Base-by-base conservation (phyloP, 2,329 filamentous ascomycete genomes). In the Neophaeococcomyces mojaviensis region DNA sequence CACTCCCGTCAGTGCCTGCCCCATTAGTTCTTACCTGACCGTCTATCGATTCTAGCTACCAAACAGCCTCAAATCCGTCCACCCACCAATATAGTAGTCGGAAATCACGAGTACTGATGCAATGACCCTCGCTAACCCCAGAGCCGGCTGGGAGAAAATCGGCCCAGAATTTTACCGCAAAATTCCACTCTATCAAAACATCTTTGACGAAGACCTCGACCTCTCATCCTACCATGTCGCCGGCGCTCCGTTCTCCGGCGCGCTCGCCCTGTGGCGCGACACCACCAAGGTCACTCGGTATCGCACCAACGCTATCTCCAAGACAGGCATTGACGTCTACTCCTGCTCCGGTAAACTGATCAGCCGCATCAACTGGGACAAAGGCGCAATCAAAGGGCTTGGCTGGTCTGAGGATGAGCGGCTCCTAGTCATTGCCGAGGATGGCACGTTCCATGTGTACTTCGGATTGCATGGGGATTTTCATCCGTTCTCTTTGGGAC, bases 391-490 rank as follows among this genome's bases (percentile, higher is more conserved):
- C 60, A 85, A 83, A 64, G 88, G 87, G 2, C 74, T 98, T 16
- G 92, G 92, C 28, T 98, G 92, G 92, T 95, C 89, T 16, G 90
- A 95, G 59, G 88, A 96, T 54, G 92, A 98, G 72, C 84, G 86
- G 61, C 75, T 98, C 38, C 71, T 98, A 3, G 84, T 96, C 0
- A 81, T 97, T 42, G 87, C 88, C 8, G 79, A 85, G 44, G 90
- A 98, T 60, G 92, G 92, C 19, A 90, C 82, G 1, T 90, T 97
- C 35, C 78, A 89, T 49, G 92, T 88, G 64, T 96, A 89, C 61
- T 81, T 88, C 63, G 86, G 92, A 59, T 70, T 98, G n/a, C 86
- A 95, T 63, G 87, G 85, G 51, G 90, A 97, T 62, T 98, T 98
- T 62, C 87, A 84, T 13, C 89, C 94, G 48, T 98, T 97, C 65